phyloP scores from a whole-genome alignment of 2,329 filamentous ascomycete genomes.

The Fusarium sp. region DNA sequence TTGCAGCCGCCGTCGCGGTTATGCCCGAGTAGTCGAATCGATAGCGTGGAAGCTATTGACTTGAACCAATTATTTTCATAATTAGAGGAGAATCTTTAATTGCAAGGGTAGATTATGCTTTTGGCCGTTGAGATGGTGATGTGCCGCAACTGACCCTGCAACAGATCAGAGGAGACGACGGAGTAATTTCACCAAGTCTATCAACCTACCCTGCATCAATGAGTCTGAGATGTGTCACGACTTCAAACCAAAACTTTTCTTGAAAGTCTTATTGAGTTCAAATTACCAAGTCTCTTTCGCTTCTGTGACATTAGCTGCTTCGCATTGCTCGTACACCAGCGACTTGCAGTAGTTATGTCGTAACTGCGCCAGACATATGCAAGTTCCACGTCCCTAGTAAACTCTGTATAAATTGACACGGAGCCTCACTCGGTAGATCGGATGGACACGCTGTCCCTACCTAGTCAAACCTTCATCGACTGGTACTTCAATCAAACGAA shows the following conservation, averaged over 20 bases:
- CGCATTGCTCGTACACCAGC: neutral
- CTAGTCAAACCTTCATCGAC: neutral
- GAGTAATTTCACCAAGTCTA: too few relatives aligned
- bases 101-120: neutral
- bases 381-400: neutral
- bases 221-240: too few relatives aligned
- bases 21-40: neutral
- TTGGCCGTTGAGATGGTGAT: neutral
- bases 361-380: neutral
- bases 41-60: neutral
- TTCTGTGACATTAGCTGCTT: neutral
- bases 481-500: neutral
- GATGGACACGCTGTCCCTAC: neutral
- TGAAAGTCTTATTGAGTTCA: neutral
- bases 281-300: neutral
- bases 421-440: neutral
- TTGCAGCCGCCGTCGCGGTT: conserved; percentile 27
- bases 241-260: neutral
- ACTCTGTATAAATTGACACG: neutral
- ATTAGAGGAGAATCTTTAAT: neutral
- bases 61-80: neutral
- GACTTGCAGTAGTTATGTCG: neutral
- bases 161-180: too few relatives aligned
- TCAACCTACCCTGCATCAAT: neutral
- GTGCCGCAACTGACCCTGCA: too few relatives aligned